These are phyloP conservation scores for Boletus subparvulus DNA, from an alignment of 768 basidiomycete species.

Conservation along the genomic window DNA sequence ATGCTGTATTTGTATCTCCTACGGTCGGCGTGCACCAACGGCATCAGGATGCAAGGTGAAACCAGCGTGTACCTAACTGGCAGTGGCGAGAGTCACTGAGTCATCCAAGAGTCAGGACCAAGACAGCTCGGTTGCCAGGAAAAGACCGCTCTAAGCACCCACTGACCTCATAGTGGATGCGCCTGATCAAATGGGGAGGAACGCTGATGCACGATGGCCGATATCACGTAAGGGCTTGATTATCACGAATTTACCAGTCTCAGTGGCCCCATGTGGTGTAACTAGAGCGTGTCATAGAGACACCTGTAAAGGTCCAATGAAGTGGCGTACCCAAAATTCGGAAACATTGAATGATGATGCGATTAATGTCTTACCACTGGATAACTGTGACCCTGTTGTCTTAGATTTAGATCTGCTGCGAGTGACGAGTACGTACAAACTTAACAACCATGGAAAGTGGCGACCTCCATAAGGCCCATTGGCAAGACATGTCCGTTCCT, in stretches of 20 bases:
- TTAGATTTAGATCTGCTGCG: neutral
- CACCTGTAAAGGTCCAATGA: neutral
- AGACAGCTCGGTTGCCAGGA: neutral
- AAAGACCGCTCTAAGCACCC: neutral
- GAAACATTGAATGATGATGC: neutral
- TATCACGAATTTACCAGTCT: neutral
- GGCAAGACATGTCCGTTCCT: too few species aligned
- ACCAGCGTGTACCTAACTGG: slow-evolving; percentile 6
- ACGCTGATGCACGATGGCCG: neutral
- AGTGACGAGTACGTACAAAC: neutral
- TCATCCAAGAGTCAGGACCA: neutral
- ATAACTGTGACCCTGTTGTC: slow-evolving; percentile 6
- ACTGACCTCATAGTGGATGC: neutral
- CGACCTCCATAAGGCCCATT: too few species aligned
- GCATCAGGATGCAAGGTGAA: slow-evolving; percentile 15
- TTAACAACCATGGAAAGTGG: neutral
- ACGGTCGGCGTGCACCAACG: neutral
- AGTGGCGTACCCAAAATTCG: neutral
- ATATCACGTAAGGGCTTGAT: neutral
- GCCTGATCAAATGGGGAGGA: neutral
- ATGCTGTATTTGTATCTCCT: slow-evolving; percentile 17
- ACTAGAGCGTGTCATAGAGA: neutral
- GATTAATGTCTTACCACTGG: neutral
- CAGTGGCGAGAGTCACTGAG: slow-evolving; percentile 2
- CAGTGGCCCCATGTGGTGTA: neutral